Conservation (phyloP, 352 stramenopile species). For the Phytophthora palmivora region DNA sequence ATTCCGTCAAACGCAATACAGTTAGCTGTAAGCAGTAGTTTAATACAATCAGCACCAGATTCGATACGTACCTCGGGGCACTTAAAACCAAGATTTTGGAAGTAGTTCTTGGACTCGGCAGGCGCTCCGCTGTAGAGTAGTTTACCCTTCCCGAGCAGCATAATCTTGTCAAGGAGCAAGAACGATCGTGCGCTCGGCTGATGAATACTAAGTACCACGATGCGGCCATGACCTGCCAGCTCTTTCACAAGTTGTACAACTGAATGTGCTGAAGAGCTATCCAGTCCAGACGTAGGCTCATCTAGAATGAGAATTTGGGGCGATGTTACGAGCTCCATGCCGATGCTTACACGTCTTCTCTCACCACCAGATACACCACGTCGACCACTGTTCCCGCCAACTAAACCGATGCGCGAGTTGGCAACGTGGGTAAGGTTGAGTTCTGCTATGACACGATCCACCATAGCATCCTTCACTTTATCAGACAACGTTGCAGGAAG, state of each 20-base stretch:
- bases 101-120: constrained; percentile 57
- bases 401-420: constrained; percentile 62
- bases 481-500: constrained; percentile 58
- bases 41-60: neutral
- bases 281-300: constrained; percentile 93
- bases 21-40: constrained; percentile 7
- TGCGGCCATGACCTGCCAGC: constrained; percentile 80
- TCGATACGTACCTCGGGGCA: constrained; percentile 51
- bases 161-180: constrained; percentile 88
- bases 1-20: constrained; percentile 4
- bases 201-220: constrained; percentile 89
- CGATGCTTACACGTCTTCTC: constrained; percentile 92
- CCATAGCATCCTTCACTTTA: constrained; percentile 68
- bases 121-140: constrained; percentile 69
- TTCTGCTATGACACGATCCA: constrained; percentile 72
- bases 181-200: constrained; percentile 93
- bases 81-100: constrained; percentile 72
- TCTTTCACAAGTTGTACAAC: constrained; percentile 92
- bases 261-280: constrained; percentile 90
- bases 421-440: constrained; percentile 78
- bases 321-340: constrained; percentile 93
- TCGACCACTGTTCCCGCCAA: constrained; percentile 31
- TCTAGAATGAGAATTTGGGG: constrained; percentile 90
- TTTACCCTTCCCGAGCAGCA: constrained; percentile 89
- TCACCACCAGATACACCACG: constrained; percentile 95